These are phyloP conservation scores for Coemansia asiatica DNA, from an alignment of 192 early-diverging fungal genomes.

Conservation along the genomic window DNA sequence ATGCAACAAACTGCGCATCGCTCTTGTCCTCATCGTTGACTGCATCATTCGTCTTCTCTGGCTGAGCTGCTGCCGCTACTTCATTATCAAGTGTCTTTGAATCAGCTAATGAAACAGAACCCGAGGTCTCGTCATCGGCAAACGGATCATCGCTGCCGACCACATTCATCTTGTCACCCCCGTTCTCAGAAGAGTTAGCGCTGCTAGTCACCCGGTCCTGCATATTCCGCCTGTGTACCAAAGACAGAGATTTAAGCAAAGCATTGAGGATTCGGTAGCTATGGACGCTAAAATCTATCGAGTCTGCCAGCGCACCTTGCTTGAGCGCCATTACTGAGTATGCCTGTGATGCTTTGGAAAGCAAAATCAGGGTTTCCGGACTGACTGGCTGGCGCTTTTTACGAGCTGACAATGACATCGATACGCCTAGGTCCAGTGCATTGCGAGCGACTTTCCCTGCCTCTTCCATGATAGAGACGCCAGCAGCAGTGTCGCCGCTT, in stretches of 20 bases:
- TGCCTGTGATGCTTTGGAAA: slow-evolving; percentile 26
- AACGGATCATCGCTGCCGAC: slow-evolving; percentile 38
- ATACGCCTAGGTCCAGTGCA: slow-evolving; percentile 11
- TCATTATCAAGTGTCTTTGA: neutral
- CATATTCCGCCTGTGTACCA: slow-evolving; percentile 9
- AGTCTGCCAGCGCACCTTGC: slow-evolving; percentile 39
- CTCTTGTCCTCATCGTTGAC: slow-evolving; percentile 9
- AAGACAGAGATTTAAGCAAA: slow-evolving; percentile 28
- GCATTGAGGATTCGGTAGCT: slow-evolving; percentile 42
- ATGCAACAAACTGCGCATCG: slow-evolving; percentile 29
- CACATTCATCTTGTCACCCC: neutral
- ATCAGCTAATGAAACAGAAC: neutral
- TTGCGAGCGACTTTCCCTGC: slow-evolving; percentile 18
- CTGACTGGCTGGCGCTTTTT: slow-evolving; percentile 11
- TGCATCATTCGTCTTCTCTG: too few species aligned
- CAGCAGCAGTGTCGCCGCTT: slow-evolving; percentile 18
- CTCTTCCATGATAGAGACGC: slow-evolving; percentile 12
- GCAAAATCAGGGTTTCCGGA: slow-evolving; percentile 29
- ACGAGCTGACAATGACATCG: slow-evolving; percentile 3
- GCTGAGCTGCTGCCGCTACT: neutral
- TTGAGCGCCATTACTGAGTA: slow-evolving; percentile 39
- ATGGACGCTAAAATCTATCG: slow-evolving; percentile 44
- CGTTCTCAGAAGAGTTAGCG: neutral
- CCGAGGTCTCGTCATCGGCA: neutral
- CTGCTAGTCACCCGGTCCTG: neutral